Conservation (phyloP, 345 rosid species). For the Garcia nutans region DNA sequence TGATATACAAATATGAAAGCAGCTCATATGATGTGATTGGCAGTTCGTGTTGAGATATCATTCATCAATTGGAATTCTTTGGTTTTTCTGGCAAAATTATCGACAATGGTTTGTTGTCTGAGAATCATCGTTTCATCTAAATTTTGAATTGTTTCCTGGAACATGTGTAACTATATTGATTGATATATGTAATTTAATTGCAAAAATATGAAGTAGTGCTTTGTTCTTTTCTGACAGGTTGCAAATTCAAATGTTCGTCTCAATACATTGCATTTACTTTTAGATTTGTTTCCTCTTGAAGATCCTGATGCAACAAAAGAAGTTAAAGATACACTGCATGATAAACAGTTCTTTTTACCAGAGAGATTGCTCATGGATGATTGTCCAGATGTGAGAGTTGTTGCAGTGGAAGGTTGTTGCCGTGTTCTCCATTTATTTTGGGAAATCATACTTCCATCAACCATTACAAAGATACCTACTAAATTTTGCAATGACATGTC, state of each 20-base stretch:
- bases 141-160: background rate
- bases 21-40: background rate
- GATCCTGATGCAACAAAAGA: constrained; percentile 92
- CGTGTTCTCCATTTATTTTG: constrained; percentile 84
- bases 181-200: constrained; percentile 4
- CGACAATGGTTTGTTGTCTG: background rate
- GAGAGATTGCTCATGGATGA: constrained; percentile 80
- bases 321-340: constrained; percentile 72
- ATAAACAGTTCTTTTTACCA: constrained; percentile 79
- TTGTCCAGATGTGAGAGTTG: constrained; percentile 82
- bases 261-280: constrained; percentile 80
- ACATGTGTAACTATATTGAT: background rate
- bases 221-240: constrained; percentile 53
- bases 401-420: constrained; percentile 94
- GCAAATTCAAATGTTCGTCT: constrained; percentile 92
- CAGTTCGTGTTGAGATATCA: background rate
- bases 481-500: constrained; percentile 67
- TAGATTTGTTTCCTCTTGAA: constrained; percentile 89
- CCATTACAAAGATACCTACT: constrained; percentile 70
- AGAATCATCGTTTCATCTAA: background rate
- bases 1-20: background rate
- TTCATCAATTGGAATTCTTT: background rate
- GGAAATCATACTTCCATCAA: constrained; percentile 85
- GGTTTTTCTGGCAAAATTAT: background rate
- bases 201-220: constrained; percentile 14